These are phyloP conservation scores for Lumnitzera racemosa DNA, from an alignment of 345 rosid genomes.

Conservation along the genomic window DNA sequence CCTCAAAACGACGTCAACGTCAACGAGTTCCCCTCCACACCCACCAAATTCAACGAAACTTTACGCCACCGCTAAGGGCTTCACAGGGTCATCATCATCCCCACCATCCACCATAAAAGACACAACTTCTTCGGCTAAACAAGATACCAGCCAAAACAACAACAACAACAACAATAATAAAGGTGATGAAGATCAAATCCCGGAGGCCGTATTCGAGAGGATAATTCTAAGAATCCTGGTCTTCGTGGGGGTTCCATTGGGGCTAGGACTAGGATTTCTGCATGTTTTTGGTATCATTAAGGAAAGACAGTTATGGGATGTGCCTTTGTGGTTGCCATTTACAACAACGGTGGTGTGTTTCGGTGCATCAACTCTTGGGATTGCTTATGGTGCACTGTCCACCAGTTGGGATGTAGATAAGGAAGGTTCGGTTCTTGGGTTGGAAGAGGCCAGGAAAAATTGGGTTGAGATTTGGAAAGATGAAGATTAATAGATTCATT, in stretches of 20 bases:
- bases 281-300: constrained; percentile 7
- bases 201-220: constrained; percentile 15
- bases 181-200: constrained; percentile 12
- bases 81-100: constrained; percentile 4
- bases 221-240: constrained; percentile 11
- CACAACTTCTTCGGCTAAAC: no score
- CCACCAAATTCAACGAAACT: constrained; percentile 3
- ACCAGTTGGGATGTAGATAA: constrained; percentile 57
- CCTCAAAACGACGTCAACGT: not conserved
- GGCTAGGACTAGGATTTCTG: constrained; percentile 13
- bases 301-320: constrained; percentile 45
- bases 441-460: constrained; percentile 53
- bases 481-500: constrained; percentile 20
- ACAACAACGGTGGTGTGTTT: constrained; percentile 44
- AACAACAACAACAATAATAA: constrained; percentile 1
- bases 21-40: not conserved
- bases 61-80: constrained; percentile 12
- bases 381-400: constrained; percentile 77
- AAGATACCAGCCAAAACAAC: not conserved
- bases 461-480: constrained; percentile 87
- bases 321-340: constrained; percentile 60
- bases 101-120: not conserved
- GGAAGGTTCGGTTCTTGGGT: constrained; percentile 56
- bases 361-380: constrained; percentile 57
- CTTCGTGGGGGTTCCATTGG: constrained; percentile 18